These are phyloP conservation scores for Crucibulum laeve DNA, from an alignment of 768 basidiomycete species.

Conservation along the genomic window DNA sequence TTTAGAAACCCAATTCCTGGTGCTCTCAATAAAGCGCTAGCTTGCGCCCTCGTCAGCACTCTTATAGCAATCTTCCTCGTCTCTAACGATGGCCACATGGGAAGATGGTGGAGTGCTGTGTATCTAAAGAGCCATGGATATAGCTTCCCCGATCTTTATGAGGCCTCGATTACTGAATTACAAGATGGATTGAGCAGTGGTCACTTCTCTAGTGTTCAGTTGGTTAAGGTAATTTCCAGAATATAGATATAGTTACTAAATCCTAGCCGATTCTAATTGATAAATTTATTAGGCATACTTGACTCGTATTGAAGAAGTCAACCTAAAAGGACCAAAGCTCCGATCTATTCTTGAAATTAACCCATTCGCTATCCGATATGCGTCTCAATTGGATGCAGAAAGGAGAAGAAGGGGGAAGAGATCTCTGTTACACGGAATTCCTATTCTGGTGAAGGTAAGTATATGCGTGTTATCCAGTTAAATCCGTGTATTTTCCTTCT, in stretches of 20 bases:
- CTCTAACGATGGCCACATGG: no score
- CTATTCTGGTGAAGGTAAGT: conserved; percentile 40
- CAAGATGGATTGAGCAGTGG: conserved; percentile 46
- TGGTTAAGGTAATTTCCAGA: conserved; percentile 48
- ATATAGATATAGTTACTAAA: background rate
- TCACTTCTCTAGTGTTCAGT: conserved; percentile 52
- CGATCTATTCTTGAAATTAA: conserved; percentile 59
- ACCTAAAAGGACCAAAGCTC: conserved; percentile 51
- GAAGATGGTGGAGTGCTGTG: no score
- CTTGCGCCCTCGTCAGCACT: no score
- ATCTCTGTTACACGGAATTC: conserved; percentile 50
- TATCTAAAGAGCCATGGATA: no score
- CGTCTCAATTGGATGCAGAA: conserved; percentile 44
- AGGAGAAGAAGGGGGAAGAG: conserved; percentile 36
- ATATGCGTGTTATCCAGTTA: background rate
- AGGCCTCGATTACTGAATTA: conserved; percentile 51
- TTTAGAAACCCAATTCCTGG: no score
- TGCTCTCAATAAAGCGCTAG: no score
- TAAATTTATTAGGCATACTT: conserved; percentile 48
- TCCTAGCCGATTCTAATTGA: background rate
- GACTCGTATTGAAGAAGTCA: conserved; percentile 64
- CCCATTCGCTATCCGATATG: conserved; percentile 44
- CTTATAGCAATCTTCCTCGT: no score
- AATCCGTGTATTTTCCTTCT: background rate
- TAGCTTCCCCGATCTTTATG: conserved; percentile 59